These are phyloP conservation scores for Tulasnella sp. DNA, from an alignment of 768 basidiomycete species.

Conservation along the genomic window DNA sequence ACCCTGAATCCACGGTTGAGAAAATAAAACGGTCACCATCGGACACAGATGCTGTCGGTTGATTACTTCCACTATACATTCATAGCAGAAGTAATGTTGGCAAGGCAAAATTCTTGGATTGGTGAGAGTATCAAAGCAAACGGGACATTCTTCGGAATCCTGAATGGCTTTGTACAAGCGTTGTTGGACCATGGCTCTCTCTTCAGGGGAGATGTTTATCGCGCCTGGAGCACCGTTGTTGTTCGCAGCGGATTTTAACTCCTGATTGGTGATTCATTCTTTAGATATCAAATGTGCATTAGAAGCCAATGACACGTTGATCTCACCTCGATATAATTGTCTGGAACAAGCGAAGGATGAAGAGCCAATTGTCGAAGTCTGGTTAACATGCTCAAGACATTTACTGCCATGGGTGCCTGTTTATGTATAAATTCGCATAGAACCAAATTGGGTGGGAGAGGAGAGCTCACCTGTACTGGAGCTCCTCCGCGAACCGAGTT, in stretches of 20 bases:
- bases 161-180: slow-evolving; percentile 55
- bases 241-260: neutral
- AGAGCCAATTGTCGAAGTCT: slow-evolving; percentile 72
- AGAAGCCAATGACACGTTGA: slow-evolving; percentile 22
- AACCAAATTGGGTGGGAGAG: neutral
- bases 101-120: slow-evolving; percentile 66
- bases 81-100: slow-evolving; percentile 55
- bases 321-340: slow-evolving; percentile 50
- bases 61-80: slow-evolving; percentile 36
- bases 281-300: neutral
- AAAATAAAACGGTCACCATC: slow-evolving; percentile 40
- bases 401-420: slow-evolving; percentile 42
- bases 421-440: neutral
- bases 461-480: neutral
- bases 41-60: slow-evolving; percentile 64
- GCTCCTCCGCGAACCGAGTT: neutral
- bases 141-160: slow-evolving; percentile 70
- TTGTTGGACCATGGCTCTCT: slow-evolving; percentile 43
- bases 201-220: slow-evolving; percentile 35
- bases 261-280: neutral
- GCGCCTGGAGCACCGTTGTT: slow-evolving; percentile 6
- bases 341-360: slow-evolving; percentile 63
- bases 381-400: slow-evolving; percentile 71
- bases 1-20: neutral
- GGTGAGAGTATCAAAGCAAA: slow-evolving; percentile 22